Base-by-base conservation (phyloP, 768 basidiomycete species). In the Postia placenta region DNA sequence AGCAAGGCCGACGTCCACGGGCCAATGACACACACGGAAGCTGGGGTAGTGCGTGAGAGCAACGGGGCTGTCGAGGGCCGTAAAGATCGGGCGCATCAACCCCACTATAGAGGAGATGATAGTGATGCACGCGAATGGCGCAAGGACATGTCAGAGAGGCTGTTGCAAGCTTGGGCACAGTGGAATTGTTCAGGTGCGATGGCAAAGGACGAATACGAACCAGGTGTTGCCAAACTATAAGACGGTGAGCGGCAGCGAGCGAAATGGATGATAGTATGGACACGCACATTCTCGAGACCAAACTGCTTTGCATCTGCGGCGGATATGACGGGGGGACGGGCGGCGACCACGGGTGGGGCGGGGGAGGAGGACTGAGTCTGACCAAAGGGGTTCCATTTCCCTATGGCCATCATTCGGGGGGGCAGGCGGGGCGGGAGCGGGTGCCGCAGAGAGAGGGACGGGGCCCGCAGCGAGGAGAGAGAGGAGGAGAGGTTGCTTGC, bases 191-290 rank as follows among this genome's bases (percentile, higher is more conserved):
- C n/a, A n/a, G n/a, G n/a, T n/a, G n/a, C n/a, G n/a, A n/a, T n/a
- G n/a, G n/a, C n/a, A n/a, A n/a, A 15, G 30, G 45, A 45, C 4
- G 19, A 19, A 25, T 14, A 60, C 73, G 56, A 33, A 92, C 92
- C 94, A 98, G 41, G 92, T 98, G 65, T 97, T 98, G 35, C 92
- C 93, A 72, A 95, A 96, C 92, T 95, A 55, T 17, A 17, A 35
- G 23, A 41, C 17, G n/a, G 43, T 7, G 28, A 44, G 20, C 23
- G 52, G 28, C 49, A 53, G 26, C 49, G 42, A 48, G 41, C 45
- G 49, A 42, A 59, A 40, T n/a, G 37, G 24, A 47, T 35, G 22
- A 46, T 33, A 46, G 50, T 27, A 43, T 11, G 19, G 40, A 38
- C 17, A 79, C 92, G 61, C 66, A 94, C 92, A 67, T 98, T 98